Conservation (phyloP, 108 stramenopile genomes). For the Pseudonitzschia multiseries region DNA sequence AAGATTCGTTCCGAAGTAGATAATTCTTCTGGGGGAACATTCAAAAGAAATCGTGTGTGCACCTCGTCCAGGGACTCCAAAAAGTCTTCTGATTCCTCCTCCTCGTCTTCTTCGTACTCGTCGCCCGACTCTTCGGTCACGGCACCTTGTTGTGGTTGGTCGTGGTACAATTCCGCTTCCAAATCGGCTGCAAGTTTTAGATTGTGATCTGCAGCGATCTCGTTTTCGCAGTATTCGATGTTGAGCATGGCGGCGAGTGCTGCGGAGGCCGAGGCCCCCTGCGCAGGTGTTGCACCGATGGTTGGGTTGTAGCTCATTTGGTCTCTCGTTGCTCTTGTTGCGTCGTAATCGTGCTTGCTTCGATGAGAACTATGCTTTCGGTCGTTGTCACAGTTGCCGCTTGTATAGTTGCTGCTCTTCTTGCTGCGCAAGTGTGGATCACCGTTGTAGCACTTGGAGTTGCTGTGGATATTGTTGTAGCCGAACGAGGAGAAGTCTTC, state of each 20-base stretch:
- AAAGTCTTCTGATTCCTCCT: conserved; percentile 26
- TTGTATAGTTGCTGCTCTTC: no score
- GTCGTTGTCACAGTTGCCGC: no score
- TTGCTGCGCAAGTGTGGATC: no score
- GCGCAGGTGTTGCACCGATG: background rate
- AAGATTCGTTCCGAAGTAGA: conserved; percentile 74
- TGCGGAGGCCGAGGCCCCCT: background rate
- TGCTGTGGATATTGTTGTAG: no score
- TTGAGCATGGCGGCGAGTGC: background rate
- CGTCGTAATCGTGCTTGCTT: background rate
- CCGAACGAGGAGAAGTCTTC: background rate
- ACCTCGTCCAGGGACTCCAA: conserved; percentile 85
- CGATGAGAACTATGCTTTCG: no score
- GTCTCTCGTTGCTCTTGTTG: background rate
- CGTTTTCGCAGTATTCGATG: background rate
- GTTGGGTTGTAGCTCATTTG: background rate
- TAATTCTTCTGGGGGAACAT: conserved; percentile 79
- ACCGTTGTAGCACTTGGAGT: no score
- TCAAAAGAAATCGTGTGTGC: conserved; percentile 85
- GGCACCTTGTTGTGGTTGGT: background rate
- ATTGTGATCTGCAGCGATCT: background rate
- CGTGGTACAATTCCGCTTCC: background rate
- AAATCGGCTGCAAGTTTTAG: background rate
- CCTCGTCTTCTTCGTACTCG: background rate
- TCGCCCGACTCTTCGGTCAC: background rate